Conservation (phyloP, 495 filamentous ascomycete species). For the Penicillium coffeae region DNA sequence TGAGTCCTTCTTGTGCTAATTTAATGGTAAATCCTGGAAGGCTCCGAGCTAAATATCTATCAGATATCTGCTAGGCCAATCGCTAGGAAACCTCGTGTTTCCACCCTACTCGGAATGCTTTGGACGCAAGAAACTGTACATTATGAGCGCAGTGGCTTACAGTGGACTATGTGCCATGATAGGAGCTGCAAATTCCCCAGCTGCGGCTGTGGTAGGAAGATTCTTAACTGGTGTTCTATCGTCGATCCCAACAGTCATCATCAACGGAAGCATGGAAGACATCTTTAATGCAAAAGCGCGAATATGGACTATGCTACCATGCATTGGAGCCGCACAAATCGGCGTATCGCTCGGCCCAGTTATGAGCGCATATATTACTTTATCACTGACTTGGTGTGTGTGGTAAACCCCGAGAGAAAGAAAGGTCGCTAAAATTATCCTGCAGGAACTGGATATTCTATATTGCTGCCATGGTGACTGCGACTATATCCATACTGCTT, state of each 20-base stretch:
- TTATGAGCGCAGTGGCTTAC: constrained; percentile 32
- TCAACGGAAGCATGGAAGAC: constrained; percentile 47
- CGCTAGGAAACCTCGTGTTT: constrained; percentile 42
- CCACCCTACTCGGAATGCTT: constrained; percentile 46
- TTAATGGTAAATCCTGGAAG: no score
- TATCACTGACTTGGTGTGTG: constrained; percentile 28
- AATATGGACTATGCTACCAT: constrained; percentile 45
- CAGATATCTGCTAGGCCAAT: constrained; percentile 42
- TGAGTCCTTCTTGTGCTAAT: constrained; percentile 13
- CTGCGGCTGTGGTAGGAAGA: constrained; percentile 31
- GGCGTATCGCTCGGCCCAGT: constrained; percentile 44
- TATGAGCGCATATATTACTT: constrained; percentile 38
- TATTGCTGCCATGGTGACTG: constrained; percentile 34
- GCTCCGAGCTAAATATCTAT: not conserved
- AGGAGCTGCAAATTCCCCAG: constrained; percentile 23
- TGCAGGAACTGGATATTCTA: constrained; percentile 41
- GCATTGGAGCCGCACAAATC: constrained; percentile 32
- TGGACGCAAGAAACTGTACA: constrained; percentile 44
- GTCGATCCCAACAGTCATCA: constrained; percentile 40
- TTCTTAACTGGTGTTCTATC: constrained; percentile 40
- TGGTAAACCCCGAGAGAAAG: not conserved
- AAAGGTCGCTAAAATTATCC: not conserved
- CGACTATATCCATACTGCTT: constrained; percentile 26
- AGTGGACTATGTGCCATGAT: constrained; percentile 36
- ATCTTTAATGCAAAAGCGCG: constrained; percentile 41